A percentile compares a stretch with the other conserved stretches of the same genome.
Conservation (phyloP, 805 yeast genomes). For the Komagataella pseudopastoris region DNA sequence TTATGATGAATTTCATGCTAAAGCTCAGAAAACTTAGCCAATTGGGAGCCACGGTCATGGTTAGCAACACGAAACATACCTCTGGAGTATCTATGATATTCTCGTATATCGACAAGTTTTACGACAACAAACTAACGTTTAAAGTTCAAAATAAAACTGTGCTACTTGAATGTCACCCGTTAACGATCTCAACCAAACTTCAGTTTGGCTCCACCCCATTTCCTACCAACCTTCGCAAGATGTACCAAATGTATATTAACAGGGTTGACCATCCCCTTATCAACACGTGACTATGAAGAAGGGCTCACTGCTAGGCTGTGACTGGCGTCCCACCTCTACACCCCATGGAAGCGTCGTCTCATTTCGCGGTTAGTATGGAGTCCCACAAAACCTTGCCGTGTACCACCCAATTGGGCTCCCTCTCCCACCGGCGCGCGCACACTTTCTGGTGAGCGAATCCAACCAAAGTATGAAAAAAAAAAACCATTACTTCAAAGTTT, state of each 20-base stretch:
- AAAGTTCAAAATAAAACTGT: not conserved
- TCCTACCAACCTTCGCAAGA: not conserved
- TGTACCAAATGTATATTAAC: not conserved
- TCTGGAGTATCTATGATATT: not conserved
- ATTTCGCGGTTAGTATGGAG: not conserved
- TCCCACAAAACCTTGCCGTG: not conserved
- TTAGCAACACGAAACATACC: not conserved
- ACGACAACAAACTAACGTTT: not conserved
- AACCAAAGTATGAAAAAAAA: constrained; percentile 27
- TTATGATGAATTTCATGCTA: not conserved
- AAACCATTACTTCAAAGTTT: not conserved
- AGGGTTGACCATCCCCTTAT: not conserved
- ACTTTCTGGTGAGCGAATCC: constrained; percentile 37
- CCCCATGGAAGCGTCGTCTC: not conserved
- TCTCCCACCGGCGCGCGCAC: not conserved
- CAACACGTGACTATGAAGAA: not conserved
- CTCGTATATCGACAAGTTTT: not conserved
- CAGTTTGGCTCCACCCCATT: not conserved
- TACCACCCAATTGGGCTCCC: not conserved
- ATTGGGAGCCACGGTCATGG: not conserved
- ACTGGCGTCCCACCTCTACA: not conserved
- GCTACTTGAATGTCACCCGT: not conserved
- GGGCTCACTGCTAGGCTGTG: not conserved
- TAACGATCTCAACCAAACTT: not conserved
- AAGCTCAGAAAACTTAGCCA: not conserved